These are phyloP conservation scores for Yarrowia divulgata DNA, from an alignment of 805 yeast genomes.

Conservation along the genomic window DNA sequence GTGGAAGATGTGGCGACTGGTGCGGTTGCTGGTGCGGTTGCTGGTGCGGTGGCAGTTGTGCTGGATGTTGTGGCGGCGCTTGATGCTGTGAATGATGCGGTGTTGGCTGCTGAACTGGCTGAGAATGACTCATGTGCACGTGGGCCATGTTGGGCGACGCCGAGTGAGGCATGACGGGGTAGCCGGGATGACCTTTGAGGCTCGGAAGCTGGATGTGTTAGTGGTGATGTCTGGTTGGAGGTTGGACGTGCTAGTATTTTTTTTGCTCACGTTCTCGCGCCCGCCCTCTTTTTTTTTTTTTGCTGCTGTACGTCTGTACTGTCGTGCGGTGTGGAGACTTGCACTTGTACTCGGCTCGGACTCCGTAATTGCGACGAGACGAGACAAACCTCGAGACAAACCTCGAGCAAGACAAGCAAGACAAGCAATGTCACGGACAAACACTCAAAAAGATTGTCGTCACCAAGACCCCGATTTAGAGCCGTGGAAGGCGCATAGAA, in stretches of 20 bases:
- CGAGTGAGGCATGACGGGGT: slow-evolving; percentile 34
- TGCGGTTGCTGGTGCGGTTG: background rate
- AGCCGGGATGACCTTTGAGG: slow-evolving; percentile 26
- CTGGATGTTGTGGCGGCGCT: background rate
- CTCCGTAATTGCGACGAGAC: too few relatives aligned
- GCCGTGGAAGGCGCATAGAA: slow-evolving; percentile 24
- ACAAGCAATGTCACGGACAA: background rate
- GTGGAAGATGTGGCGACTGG: background rate
- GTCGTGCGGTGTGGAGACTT: background rate
- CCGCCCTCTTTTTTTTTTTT: background rate
- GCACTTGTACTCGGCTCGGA: too few relatives aligned
- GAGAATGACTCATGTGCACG: slow-evolving; percentile 7
- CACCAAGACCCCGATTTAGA: background rate
- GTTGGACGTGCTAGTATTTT: too few relatives aligned
- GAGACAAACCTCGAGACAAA: too few relatives aligned
- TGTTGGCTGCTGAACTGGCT: background rate
- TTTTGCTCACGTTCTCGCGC: background rate
- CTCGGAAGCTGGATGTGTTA: slow-evolving; percentile 25
- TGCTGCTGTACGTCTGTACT: background rate
- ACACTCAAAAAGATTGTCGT: background rate
- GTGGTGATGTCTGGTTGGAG: background rate
- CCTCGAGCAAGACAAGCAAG: too few relatives aligned
- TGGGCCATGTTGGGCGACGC: slow-evolving; percentile 10
- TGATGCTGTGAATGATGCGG: background rate
- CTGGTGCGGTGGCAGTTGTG: background rate